Base-by-base conservation (phyloP, 1,139 yeast species). In the Suhomyces panamericanus region DNA sequence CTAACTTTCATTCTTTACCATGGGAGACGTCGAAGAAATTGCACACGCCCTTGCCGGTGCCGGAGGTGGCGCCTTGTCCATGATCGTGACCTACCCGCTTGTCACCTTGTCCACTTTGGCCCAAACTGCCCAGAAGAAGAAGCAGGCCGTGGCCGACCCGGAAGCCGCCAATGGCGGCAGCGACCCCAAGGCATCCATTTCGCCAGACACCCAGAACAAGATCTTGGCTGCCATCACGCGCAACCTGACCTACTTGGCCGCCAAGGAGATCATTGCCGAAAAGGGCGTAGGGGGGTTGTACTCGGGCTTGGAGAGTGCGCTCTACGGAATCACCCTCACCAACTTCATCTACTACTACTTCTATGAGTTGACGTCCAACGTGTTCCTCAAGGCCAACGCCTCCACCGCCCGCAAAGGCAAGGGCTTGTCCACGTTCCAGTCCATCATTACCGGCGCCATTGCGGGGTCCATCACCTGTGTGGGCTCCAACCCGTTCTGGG, bases 401-500 rank as follows among this genome's bases (percentile, higher is more conserved):
- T 22, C 47, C 49, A 43, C 56, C 44, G 53, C 56, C 13, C 50
- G 66, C 41, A 61, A 58, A 45, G 61, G 61, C 3, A 58, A 64
- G 41, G 83, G 82, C 1, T 66, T 85, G 42, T 67, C 83, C 13
- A 83, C 96, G 0, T 47, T 77, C 11, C 95, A 90, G 64, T 81
- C 91, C 46, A 85, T 90, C 57, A 51, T 78, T 4, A 84, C 91
- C 3, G 96, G 96, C 14, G 86, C 95, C 1, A 73, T 87, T 56
- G 96, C 97, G 2, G 97, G 98, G 0, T 79, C 91, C 8, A 79
- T 90, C 35, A 89, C 97, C 2, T 87, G 91, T 47, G 72, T 87
- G 17, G 78, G 86, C 14, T 84, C 96, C n/a, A 91, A 91, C 66
- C 98, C 98, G 30, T 83, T 90, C 56, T 90, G 98, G 98, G 96